phyloP scores from a whole-genome alignment of 306 rosid species.

The Cucurbita ficifolia region DNA sequence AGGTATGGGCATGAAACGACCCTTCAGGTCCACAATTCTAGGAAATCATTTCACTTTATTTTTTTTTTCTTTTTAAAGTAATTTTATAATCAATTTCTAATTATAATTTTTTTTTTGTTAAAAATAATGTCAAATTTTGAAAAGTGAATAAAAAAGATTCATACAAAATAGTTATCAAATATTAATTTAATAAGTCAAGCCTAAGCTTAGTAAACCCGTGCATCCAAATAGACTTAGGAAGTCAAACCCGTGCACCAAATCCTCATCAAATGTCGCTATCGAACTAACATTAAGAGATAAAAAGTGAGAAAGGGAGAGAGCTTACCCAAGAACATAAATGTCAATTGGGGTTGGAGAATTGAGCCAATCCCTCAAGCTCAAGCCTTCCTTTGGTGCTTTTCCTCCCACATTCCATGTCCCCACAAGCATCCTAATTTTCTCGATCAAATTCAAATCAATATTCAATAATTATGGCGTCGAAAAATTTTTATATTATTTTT shows the following conservation, averaged over 20 bases:
- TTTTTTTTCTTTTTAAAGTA: no score
- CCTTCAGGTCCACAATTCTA: background rate
- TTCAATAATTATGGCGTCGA: background rate
- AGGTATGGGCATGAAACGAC: background rate
- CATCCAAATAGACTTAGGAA: background rate
- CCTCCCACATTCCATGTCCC: conserved; percentile 99
- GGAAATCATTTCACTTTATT: background rate
- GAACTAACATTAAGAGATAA: no score
- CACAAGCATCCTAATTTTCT: conserved; percentile 42
- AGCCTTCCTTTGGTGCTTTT: conserved; percentile 47
- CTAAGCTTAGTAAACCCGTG: background rate
- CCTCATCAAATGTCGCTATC: no score
- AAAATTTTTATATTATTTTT: background rate
- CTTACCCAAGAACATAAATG: conserved; percentile 69
- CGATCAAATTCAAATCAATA: background rate
- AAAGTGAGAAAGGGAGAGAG: background rate
- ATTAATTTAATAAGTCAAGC: background rate
- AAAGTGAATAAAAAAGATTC: no score
- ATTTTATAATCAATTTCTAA: background rate
- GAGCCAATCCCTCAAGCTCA: conserved; percentile 66
- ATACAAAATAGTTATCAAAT: no score
- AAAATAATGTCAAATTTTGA: no score
- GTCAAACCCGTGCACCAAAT: background rate
- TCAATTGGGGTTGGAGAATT: conserved; percentile 44
- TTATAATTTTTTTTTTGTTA: no score